Evolutionary conservation across 805 yeast species (phyloP).

Genomic region (Tetrapisispora pingtungensis): DNA sequence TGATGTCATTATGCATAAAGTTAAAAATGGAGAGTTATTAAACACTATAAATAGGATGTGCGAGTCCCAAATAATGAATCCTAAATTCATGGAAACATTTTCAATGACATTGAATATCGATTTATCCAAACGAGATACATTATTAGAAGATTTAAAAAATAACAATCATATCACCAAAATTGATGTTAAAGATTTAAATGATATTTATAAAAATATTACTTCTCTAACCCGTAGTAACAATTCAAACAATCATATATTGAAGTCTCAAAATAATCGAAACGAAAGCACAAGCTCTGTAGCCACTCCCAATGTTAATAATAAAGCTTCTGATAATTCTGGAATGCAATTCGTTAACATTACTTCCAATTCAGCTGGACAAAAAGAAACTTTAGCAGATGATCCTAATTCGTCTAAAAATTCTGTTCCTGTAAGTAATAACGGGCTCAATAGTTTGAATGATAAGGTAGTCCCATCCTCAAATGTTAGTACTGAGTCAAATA

Average conservation of each 20-base stretch:
- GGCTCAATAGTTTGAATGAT: too few species aligned
- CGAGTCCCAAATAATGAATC: conserved; percentile 13
- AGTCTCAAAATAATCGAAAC: neutral
- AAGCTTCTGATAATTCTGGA: neutral
- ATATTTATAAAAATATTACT: conserved; percentile 1
- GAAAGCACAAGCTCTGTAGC: neutral
- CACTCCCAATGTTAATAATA: neutral
- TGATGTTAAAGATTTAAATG: conserved; percentile 6
- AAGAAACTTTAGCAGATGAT: too few species aligned
- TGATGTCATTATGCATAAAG: conserved; percentile 23
- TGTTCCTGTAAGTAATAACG: too few species aligned
- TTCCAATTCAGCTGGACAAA: too few species aligned
- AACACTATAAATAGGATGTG: conserved; percentile 13
- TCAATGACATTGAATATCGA: conserved; percentile 21
- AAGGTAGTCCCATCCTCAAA: too few species aligned
- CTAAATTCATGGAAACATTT: conserved; percentile 16
- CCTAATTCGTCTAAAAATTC: too few species aligned
- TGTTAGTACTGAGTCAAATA: too few species aligned
- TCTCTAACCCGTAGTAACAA: neutral
- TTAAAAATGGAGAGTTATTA: conserved; percentile 24
- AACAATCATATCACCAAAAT: conserved; percentile 13
- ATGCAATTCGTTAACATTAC: too few species aligned
- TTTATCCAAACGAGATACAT: conserved; percentile 11
- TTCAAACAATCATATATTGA: neutral
- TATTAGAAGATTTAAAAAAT: conserved; percentile 13